Evolutionary conservation across 768 basidiomycete genomes (phyloP), one percentile per base, ranked within the genome.

Genomic region (Panellus pusillus): DNA sequence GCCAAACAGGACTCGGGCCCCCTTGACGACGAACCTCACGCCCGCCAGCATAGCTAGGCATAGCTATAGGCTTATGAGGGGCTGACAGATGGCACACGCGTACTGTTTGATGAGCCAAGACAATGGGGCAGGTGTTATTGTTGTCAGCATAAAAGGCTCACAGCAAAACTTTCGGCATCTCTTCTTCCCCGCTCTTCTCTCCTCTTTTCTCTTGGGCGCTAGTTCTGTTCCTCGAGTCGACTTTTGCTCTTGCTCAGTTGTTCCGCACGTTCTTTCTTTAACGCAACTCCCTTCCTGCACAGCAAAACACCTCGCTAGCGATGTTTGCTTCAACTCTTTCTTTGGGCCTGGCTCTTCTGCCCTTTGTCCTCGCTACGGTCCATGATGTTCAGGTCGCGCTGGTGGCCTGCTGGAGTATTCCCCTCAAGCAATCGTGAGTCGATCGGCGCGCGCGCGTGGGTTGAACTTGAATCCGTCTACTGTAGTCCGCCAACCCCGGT

Each of bases 381-480:
- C 70, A 76, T 62, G 75, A 84, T 67, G 63, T 87, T 58, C 72
- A 79, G 66, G 84, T 87, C 58, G 78, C 60, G 65, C 71, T 48
- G 70, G 63, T 57, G 78, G 76, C 38, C 59, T 62, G 44, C 63
- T 81, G 35, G 63, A 61, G 9, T 85, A 74, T 66, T 66, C 65
- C 32, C 84, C 82, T 6, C 76, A 80, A 54, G 76, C 78, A n/a
- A 75, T 84, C 54, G 82, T 83, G 61, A 44, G 78, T 65, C 11
- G 24, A 24, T 24, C 24, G 24, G 29, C 8, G 24, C 24, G 24
- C 32, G 32, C 32, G 14, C 28, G 28, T 42, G 40, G 43, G 36
- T 44, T 29, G 41, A 50, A 19, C 40, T 35, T 35, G 28, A 31
- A 24, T 40, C 27, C 8, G 31, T 50, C 14, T 20, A 41, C 37